A percentile compares a stretch with the other conserved stretches of the same genome.
Conservation (phyloP, 352 stramenopile species). For the Phytophthora boehmeriae region DNA sequence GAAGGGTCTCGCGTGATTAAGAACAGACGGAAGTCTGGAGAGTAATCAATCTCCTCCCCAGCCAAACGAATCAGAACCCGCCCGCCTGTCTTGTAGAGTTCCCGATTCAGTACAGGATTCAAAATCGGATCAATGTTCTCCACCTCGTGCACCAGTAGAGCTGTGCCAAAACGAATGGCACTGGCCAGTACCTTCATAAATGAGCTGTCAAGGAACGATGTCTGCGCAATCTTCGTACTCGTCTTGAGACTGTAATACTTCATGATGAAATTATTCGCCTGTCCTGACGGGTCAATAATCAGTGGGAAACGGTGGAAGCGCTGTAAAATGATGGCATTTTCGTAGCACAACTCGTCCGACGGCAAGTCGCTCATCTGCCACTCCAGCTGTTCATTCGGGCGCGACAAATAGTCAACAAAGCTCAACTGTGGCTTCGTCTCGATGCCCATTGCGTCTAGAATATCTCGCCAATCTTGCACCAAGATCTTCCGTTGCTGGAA, state of each 20-base stretch:
- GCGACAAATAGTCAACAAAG: slow-evolving; percentile 97
- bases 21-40: slow-evolving; percentile 98
- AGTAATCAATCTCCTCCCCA: slow-evolving; percentile 99
- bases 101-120: slow-evolving; percentile 99
- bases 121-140: slow-evolving; percentile 99
- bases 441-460: slow-evolving; percentile 94
- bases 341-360: slow-evolving; percentile 96
- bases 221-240: slow-evolving; percentile 96
- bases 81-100: slow-evolving; percentile 98
- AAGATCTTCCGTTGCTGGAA: slow-evolving; percentile 96
- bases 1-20: slow-evolving; percentile 98
- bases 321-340: slow-evolving; percentile 99
- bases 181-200: slow-evolving; percentile 99
- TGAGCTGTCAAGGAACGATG: slow-evolving; percentile 98
- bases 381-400: slow-evolving; percentile 92
- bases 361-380: slow-evolving; percentile 97
- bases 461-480: slow-evolving; percentile 94
- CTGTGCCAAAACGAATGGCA: slow-evolving; percentile 99
- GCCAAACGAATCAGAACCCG: slow-evolving; percentile 97
- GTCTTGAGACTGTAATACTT: slow-evolving; percentile 95
- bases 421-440: slow-evolving; percentile 77
- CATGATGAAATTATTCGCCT: slow-evolving; percentile 99
- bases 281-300: slow-evolving; percentile 98
- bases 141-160: slow-evolving; percentile 99
- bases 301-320: slow-evolving; percentile 98